Conservation (phyloP, 2,329 filamentous ascomycete genomes). For the Penicillium sp. region DNA sequence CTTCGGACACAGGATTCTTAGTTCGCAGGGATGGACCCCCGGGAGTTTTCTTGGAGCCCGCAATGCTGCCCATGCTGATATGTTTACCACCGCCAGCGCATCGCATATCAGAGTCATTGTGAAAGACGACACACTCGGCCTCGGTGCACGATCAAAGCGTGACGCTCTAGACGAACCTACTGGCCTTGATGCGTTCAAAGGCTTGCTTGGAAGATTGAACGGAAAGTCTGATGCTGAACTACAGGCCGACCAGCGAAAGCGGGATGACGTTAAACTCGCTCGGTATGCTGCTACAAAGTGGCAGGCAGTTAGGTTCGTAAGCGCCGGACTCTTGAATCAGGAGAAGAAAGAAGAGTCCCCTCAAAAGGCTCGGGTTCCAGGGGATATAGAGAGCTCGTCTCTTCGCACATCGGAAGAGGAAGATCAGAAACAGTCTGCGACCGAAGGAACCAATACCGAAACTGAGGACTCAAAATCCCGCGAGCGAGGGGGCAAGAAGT, state of each 20-base stretch:
- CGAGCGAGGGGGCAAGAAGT: slow-evolving; percentile 17
- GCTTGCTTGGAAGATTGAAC: slow-evolving; percentile 85
- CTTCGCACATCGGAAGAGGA: neutral
- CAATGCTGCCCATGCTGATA: slow-evolving; percentile 73
- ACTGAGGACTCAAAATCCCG: neutral
- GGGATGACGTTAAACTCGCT: slow-evolving; percentile 72
- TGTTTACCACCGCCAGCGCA: slow-evolving; percentile 79
- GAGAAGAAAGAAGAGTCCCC: slow-evolving; percentile 55
- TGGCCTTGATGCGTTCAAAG: slow-evolving; percentile 84
- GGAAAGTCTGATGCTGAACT: slow-evolving; percentile 79
- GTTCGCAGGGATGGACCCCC: slow-evolving; percentile 86
- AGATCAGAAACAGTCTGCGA: neutral
- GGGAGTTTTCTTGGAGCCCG: slow-evolving; percentile 81
- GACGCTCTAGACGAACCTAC: slow-evolving; percentile 72
- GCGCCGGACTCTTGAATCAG: slow-evolving; percentile 74
- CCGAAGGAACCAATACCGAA: neutral
- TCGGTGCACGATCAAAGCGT: slow-evolving; percentile 79
- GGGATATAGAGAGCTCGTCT: neutral
- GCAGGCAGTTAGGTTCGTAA: slow-evolving; percentile 83
- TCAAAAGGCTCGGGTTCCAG: neutral
- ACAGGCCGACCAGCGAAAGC: slow-evolving; percentile 69
- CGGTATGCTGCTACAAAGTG: slow-evolving; percentile 76
- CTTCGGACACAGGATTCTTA: slow-evolving; percentile 89
- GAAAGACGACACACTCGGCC: slow-evolving; percentile 88
- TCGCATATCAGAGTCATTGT: slow-evolving; percentile 83